Evolutionary conservation across 1,284 basidiomycete species (phyloP).

Genomic region (Boletus mariae): DNA sequence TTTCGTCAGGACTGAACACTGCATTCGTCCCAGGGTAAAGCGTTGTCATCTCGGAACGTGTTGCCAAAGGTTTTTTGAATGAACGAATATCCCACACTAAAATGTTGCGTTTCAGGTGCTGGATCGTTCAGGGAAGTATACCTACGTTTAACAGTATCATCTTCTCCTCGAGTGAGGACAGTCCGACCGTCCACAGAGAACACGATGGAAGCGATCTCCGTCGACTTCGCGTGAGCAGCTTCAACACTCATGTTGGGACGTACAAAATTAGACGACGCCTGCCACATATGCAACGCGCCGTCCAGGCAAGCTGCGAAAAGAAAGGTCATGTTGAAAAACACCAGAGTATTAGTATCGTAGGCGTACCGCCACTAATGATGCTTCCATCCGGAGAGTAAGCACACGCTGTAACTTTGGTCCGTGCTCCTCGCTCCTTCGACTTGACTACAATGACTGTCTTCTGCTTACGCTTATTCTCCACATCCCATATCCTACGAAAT

Average conservation of each 20-base stretch:
- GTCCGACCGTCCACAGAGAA: conserved; percentile 84
- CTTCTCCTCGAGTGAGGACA: conserved; percentile 84
- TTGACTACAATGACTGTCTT: conserved; percentile 94
- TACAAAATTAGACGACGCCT: conserved; percentile 86
- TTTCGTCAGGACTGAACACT: conserved; percentile 89
- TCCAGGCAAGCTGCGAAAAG: conserved; percentile 71
- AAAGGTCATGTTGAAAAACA: conserved; percentile 5
- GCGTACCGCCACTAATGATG: conserved; percentile 80
- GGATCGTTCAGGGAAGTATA: conserved; percentile 18
- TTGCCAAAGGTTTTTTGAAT: conserved; percentile 82
- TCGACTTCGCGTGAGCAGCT: conserved; percentile 79
- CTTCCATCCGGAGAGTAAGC: conserved; percentile 84
- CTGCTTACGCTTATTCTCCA: conserved; percentile 84
- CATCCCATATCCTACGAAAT: conserved; percentile 82
- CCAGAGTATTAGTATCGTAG: conserved; percentile 3
- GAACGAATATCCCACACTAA: conserved; percentile 91
- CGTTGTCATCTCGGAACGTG: conserved; percentile 63
- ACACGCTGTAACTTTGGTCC: conserved; percentile 88
- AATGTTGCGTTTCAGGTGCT: conserved; percentile 6
- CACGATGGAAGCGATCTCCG: conserved; percentile 79
- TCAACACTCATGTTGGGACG: conserved; percentile 85
- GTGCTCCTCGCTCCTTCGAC: conserved; percentile 91
- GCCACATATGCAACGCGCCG: conserved; percentile 92
- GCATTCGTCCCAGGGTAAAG: conserved; percentile 90
- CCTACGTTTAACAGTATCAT: conserved; percentile 92